These are phyloP conservation scores for Claviceps capensis DNA, from an alignment of 2,329 filamentous ascomycete genomes.

Conservation along the genomic window DNA sequence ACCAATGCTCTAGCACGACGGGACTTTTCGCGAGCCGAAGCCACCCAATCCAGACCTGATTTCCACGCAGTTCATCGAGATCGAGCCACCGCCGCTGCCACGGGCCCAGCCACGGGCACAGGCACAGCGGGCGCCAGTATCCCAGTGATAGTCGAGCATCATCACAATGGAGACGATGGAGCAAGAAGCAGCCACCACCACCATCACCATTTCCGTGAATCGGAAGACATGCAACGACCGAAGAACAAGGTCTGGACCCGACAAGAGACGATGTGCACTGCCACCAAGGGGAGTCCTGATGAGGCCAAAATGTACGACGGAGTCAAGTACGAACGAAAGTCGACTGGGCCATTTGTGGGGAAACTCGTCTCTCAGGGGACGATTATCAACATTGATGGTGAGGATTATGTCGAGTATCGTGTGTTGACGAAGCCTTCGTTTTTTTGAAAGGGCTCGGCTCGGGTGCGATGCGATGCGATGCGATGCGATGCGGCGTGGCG, in stretches of 20 bases:
- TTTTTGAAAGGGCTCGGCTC: constrained; percentile 24
- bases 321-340: constrained; percentile 49
- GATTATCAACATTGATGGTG: constrained; percentile 50
- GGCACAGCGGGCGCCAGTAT: constrained; percentile 4
- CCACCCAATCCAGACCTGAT: constrained; percentile 36
- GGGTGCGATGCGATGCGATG: neutral
- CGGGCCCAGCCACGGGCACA: neutral
- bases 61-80: constrained; percentile 30
- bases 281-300: constrained; percentile 26
- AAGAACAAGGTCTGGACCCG: constrained; percentile 43
- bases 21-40: constrained; percentile 38
- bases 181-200: constrained; percentile 7
- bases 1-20: constrained; percentile 35
- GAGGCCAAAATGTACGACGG: constrained; percentile 45
- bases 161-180: constrained; percentile 13
- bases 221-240: constrained; percentile 34
- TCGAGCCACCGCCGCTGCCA: constrained; percentile 16
- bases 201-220: constrained; percentile 26
- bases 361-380: constrained; percentile 49
- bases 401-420: constrained; percentile 54
- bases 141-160: constrained; percentile 4
- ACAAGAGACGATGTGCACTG: constrained; percentile 32
- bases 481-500: no score
- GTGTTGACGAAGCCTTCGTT: constrained; percentile 51
- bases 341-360: constrained; percentile 45